phyloP scores from a whole-genome alignment of 2,329 filamentous ascomycete species.

The Torrubiellomyces zombiae region DNA sequence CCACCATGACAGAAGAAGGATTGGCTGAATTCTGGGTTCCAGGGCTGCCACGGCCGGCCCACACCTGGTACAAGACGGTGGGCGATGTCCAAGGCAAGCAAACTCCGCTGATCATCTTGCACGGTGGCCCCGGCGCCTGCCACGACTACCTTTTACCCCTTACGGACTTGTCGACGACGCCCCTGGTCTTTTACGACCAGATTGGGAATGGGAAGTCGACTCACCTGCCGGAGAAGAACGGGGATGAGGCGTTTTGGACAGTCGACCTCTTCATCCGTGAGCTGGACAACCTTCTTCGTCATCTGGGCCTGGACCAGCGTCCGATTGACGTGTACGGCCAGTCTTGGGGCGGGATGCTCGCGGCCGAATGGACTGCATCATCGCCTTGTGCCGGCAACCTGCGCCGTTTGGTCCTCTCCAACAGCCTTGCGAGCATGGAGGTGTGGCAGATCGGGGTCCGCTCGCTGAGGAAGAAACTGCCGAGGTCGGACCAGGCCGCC shows the following conservation, averaged over 20 bases:
- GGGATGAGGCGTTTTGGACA: slow-evolving; percentile 26
- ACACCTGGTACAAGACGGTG: slow-evolving; percentile 4
- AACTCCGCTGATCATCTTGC: slow-evolving; percentile 6
- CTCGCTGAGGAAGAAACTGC: slow-evolving; percentile 6
- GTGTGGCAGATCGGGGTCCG: slow-evolving; percentile 7
- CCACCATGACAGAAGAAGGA: slow-evolving; percentile 3
- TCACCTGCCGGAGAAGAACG: slow-evolving; percentile 25
- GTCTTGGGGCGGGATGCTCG: slow-evolving; percentile 37
- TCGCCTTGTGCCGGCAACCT: slow-evolving; percentile 10
- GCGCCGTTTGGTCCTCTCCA: slow-evolving; percentile 12
- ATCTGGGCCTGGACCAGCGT: slow-evolving; percentile 18
- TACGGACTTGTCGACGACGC: slow-evolving; percentile 13
- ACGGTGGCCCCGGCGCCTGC: slow-evolving; percentile 30
- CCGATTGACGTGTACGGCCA: slow-evolving; percentile 29
- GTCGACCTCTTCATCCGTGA: slow-evolving; percentile 29
- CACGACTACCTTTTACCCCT: slow-evolving; percentile 25
- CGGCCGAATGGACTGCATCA: slow-evolving; percentile 22
- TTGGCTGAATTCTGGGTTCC: slow-evolving; percentile 1
- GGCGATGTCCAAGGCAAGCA: slow-evolving; percentile 1
- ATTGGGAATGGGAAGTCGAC: slow-evolving; percentile 32
- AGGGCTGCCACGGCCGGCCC: slow-evolving; percentile 1
- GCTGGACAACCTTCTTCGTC: slow-evolving; percentile 27
- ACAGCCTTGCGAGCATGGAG: slow-evolving; percentile 14
- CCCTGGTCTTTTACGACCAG: slow-evolving; percentile 37
- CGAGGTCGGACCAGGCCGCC: slow-evolving; percentile 7